Conservation (phyloP, 306 rosid genomes). For the Glycine tomentella region DNA sequence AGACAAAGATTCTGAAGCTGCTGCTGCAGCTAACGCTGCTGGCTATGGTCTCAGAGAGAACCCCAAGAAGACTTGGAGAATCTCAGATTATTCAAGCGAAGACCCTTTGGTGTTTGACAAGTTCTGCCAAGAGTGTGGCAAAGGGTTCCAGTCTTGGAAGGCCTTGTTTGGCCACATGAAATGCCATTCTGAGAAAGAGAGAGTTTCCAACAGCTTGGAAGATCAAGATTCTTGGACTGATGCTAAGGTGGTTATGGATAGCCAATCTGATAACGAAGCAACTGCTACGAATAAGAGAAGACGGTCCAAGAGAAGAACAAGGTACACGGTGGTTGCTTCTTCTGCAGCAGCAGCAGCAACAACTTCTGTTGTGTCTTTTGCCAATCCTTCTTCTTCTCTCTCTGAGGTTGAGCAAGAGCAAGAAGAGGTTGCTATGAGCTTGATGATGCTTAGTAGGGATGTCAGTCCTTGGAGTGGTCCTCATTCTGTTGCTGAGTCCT, state of each 20-base stretch:
- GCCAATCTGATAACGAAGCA: slow-evolving; percentile 78
- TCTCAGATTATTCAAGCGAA: slow-evolving; percentile 56
- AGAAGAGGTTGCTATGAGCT: slow-evolving; percentile 91
- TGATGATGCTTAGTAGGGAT: slow-evolving; percentile 89
- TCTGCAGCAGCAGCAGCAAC: slow-evolving; percentile 43
- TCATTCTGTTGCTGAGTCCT: slow-evolving; percentile 63
- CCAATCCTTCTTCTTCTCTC: slow-evolving; percentile 61
- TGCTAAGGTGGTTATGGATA: slow-evolving; percentile 54
- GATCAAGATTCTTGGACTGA: slow-evolving; percentile 76
- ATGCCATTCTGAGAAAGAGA: slow-evolving; percentile 77
- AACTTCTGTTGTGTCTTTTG: slow-evolving; percentile 53
- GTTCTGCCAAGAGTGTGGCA: slow-evolving; percentile 89
- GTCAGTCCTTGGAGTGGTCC: slow-evolving; percentile 60
- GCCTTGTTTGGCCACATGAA: slow-evolving; percentile 94
- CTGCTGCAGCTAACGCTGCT: slow-evolving; percentile 47
- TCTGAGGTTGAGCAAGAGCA: slow-evolving; percentile 83
- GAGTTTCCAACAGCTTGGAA: slow-evolving; percentile 55
- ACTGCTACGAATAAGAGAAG: slow-evolving; percentile 59
- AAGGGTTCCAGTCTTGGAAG: slow-evolving; percentile 79
- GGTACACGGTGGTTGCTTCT: slow-evolving; percentile 48
- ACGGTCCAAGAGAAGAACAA: slow-evolving; percentile 74
- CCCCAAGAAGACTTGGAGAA: slow-evolving; percentile 78
- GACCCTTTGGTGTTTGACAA: slow-evolving; percentile 57
- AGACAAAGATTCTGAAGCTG: slow-evolving; percentile 52
- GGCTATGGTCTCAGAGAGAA: slow-evolving; percentile 83